Evolutionary conservation across 306 rosid genomes (phyloP).

Genomic region (Quercus parvula): DNA sequence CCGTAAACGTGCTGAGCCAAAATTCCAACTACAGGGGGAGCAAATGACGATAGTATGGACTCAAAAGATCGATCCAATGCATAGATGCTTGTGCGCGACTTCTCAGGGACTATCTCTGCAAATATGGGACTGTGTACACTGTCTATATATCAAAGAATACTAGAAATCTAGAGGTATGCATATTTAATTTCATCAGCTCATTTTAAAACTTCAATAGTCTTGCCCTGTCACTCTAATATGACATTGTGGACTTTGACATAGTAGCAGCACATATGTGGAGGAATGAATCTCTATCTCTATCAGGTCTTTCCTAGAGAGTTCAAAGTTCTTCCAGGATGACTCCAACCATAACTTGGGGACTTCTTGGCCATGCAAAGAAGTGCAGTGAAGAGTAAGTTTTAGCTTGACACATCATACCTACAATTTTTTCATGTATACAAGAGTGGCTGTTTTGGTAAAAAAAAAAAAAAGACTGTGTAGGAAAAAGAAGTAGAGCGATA

Average conservation of each 20-base stretch:
- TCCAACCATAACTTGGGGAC: not conserved
- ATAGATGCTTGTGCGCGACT: constrained; percentile 70
- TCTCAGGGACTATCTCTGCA: constrained; percentile 93
- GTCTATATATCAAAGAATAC: constrained; percentile 12
- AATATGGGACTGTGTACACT: constrained; percentile 76
- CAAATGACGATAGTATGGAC: constrained; percentile 68
- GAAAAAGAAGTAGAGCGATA: too few species aligned
- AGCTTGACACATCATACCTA: too few species aligned
- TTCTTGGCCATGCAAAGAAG: not conserved
- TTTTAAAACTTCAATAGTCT: not conserved
- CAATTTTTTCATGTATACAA: too few species aligned
- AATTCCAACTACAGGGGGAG: constrained; percentile 81
- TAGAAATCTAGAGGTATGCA: not conserved
- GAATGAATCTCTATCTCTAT: not conserved
- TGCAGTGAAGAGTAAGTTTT: not conserved
- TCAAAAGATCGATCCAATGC: constrained; percentile 80
- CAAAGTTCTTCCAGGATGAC: not conserved
- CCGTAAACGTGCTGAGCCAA: constrained; percentile 70
- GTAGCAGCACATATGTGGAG: not conserved
- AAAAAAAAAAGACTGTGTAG: too few species aligned
- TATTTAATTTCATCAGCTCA: not conserved
- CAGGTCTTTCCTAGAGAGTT: not conserved
- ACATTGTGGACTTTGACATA: not conserved
- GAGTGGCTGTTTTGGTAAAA: too few species aligned
- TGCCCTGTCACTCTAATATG: not conserved